These are phyloP conservation scores for Viridothelium virens DNA, from an alignment of 495 filamentous ascomycete species.

Conservation along the genomic window DNA sequence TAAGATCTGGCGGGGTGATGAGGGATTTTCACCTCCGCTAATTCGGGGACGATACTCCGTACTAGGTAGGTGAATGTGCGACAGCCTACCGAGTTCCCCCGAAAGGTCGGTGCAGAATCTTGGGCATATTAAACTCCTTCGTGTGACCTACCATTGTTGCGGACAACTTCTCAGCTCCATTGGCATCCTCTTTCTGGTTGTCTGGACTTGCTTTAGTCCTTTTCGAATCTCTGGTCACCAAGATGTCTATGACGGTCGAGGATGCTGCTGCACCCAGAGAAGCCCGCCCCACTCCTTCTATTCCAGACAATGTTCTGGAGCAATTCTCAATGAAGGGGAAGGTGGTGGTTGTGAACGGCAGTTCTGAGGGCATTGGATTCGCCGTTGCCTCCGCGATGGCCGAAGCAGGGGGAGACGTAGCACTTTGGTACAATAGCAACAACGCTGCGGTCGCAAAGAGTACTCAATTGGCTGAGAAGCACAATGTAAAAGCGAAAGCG, in stretches of 20 bases:
- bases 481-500: conserved; percentile 35
- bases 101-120: too few species aligned
- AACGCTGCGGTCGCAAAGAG: conserved; percentile 32
- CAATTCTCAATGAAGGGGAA: conserved; percentile 40
- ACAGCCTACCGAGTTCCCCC: too few species aligned
- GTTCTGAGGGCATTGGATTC: conserved; percentile 30
- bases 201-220: too few species aligned
- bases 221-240: conserved; percentile 12
- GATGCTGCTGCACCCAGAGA: conserved; percentile 34
- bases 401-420: conserved; percentile 29
- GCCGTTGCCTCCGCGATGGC: conserved; percentile 31
- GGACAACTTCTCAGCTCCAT: too few species aligned
- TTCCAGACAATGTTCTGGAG: conserved; percentile 39
- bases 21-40: too few species aligned
- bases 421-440: conserved; percentile 34
- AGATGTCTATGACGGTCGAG: conserved; percentile 44
- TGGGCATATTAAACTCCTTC: too few species aligned
- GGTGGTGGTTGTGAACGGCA: conserved; percentile 30
- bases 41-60: too few species aligned
- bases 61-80: too few species aligned
- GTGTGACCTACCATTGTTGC: too few species aligned
- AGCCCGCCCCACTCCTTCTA: conserved; percentile 40
- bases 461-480: conserved; percentile 28
- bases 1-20: too few species aligned
- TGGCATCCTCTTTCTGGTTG: too few species aligned